Conservation (phyloP, 306 rosid genomes). For the Canavalia ensiformis region DNA sequence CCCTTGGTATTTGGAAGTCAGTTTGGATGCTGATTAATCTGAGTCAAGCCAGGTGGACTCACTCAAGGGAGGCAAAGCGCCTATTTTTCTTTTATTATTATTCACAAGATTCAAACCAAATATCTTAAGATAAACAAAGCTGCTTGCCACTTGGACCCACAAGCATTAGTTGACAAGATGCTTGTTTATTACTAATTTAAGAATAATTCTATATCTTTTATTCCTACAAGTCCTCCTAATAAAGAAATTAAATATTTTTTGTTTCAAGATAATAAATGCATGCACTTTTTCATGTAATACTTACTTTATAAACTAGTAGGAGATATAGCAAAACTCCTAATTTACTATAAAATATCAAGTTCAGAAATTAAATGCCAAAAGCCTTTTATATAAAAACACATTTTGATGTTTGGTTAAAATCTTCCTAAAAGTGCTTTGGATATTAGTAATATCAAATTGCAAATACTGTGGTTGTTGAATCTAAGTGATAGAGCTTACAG, state of each 20-base stretch:
- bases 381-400: not conserved
- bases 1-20: not conserved
- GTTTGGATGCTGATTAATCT: not conserved
- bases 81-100: not conserved
- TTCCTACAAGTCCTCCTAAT: too few relatives aligned
- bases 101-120: slow-evolving; percentile 9
- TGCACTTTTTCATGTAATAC: too few relatives aligned
- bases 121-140: slow-evolving; percentile 1
- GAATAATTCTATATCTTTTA: too few relatives aligned
- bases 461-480: not conserved
- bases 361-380: slow-evolving; percentile 11
- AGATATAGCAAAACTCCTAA: too few relatives aligned
- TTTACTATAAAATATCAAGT: not conserved
- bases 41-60: not conserved
- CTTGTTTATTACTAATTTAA: not conserved
- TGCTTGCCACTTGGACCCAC: slow-evolving; percentile 17
- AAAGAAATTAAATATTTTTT: too few relatives aligned
- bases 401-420: slow-evolving; percentile 3
- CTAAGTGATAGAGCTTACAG: not conserved
- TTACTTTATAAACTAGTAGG: too few relatives aligned
- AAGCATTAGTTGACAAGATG: not conserved
- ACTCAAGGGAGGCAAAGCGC: not conserved
- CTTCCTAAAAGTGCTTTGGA: slow-evolving; percentile 2
- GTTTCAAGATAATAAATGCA: too few relatives aligned
- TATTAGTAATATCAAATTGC: slow-evolving; percentile 25